phyloP scores from a whole-genome alignment of 1,284 basidiomycete species.

The Coniophora puteana region DNA sequence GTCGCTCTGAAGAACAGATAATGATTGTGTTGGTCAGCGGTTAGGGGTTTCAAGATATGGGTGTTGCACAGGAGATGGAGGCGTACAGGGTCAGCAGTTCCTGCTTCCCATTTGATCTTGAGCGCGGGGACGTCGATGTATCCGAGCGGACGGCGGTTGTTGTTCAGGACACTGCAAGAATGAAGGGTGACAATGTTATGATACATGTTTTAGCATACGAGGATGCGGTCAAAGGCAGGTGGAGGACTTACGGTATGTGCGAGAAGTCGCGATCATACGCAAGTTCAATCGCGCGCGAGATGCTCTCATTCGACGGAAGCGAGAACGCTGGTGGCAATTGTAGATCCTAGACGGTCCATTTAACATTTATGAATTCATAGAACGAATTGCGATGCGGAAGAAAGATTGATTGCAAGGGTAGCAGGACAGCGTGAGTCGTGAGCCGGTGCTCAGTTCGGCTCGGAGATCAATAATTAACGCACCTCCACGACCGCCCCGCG shows the following conservation, averaged over 20 bases:
- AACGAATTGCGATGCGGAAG: constrained; percentile 1
- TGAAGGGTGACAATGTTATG: background rate
- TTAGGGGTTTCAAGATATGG: background rate
- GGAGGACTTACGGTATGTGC: constrained; percentile 72
- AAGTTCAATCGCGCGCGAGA: constrained; percentile 73
- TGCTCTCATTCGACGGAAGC: constrained; percentile 67
- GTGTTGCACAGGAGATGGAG: constrained; percentile 4
- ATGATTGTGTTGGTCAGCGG: constrained; percentile 2
- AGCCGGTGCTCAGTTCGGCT: too few species aligned
- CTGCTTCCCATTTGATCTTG: constrained; percentile 76
- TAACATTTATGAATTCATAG: constrained; percentile 1
- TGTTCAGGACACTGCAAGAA: constrained; percentile 64
- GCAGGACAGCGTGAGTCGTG: too few species aligned
- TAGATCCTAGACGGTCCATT: constrained; percentile 59
- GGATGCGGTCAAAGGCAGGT: background rate
- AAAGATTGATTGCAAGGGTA: constrained; percentile 5
- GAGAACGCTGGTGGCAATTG: constrained; percentile 88
- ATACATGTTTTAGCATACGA: constrained; percentile 6
- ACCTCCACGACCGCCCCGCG: constrained; percentile 82
- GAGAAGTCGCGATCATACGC: constrained; percentile 92
- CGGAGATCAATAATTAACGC: too few species aligned
- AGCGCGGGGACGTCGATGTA: constrained; percentile 76
- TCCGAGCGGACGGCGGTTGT: constrained; percentile 70
- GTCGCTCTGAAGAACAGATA: constrained; percentile 43
- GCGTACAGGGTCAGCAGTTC: constrained; percentile 66